These are phyloP conservation scores for Aureobasidium sp. DNA, from an alignment of 2,329 filamentous ascomycete genomes.

Conservation along the genomic window DNA sequence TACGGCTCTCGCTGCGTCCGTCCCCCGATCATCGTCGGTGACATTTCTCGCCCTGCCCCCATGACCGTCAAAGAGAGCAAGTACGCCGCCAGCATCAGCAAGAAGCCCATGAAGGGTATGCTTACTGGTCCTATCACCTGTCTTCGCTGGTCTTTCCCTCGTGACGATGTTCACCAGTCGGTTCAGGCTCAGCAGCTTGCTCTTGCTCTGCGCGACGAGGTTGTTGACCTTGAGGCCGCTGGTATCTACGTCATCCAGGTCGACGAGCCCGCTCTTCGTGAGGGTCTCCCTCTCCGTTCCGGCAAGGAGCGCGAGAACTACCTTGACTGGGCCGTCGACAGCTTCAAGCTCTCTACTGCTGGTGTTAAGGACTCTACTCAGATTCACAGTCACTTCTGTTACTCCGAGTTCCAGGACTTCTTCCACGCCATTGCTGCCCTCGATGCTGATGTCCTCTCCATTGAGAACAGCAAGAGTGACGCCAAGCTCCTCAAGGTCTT, in stretches of 20 bases:
- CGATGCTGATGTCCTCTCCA: constrained; percentile 95
- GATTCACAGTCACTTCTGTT: constrained; percentile 99
- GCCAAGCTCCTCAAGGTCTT: constrained; percentile 99
- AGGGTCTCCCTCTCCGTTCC: constrained; percentile 92
- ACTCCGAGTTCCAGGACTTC: constrained; percentile 99
- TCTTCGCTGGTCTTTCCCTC: constrained; percentile 98
- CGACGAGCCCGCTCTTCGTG: constrained; percentile 96
- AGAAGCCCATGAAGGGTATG: constrained; percentile 99
- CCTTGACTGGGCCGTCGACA: constrained; percentile 93
- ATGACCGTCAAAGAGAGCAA: constrained; percentile 99
- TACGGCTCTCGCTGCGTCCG: constrained; percentile 98
- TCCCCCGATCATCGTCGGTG: constrained; percentile 96
- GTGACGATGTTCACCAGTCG: constrained; percentile 98
- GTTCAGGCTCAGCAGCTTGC: constrained; percentile 98
- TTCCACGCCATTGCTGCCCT: constrained; percentile 99
- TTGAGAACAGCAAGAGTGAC: constrained; percentile 99
- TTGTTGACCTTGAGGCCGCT: constrained; percentile 93
- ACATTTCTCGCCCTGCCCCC: constrained; percentile 89
- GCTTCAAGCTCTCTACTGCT: constrained; percentile 91
- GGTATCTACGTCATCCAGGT: constrained; percentile 98
- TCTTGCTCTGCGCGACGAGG: constrained; percentile 95
- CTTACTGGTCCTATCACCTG: constrained; percentile 98
- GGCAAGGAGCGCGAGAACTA: constrained; percentile 95
- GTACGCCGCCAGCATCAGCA: constrained; percentile 91
- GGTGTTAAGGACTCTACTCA: constrained; percentile 93